phyloP scores from a whole-genome alignment of 257 asterid genomes.

The Solanum raphanifolium region DNA sequence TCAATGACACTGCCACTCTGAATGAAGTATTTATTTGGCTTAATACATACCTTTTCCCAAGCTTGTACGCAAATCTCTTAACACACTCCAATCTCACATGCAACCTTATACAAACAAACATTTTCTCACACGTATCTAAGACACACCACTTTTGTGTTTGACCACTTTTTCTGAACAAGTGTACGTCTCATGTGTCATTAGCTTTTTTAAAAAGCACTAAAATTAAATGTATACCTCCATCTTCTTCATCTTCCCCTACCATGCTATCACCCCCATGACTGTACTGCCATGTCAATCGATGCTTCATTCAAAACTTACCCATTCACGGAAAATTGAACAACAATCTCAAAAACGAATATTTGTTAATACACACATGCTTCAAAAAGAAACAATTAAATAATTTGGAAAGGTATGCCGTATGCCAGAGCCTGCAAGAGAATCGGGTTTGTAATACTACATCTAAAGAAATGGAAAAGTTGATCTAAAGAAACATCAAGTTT shows the following conservation, averaged over 20 bases:
- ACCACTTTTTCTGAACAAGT: background rate
- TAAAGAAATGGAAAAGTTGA: background rate
- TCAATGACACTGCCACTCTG: background rate
- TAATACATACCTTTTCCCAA: background rate
- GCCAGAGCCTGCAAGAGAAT: background rate
- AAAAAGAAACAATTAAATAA: background rate
- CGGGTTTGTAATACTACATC: background rate
- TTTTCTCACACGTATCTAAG: background rate
- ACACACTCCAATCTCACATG: background rate
- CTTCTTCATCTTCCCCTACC: background rate
- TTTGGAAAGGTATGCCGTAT: background rate
- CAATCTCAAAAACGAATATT: background rate
- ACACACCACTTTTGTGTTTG: background rate
- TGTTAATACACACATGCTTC: background rate
- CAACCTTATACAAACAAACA: background rate
- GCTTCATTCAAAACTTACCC: background rate
- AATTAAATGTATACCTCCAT: background rate
- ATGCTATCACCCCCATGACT: background rate
- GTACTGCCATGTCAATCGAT: background rate
- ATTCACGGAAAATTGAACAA: background rate
- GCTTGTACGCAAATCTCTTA: background rate
- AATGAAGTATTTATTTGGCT: background rate
- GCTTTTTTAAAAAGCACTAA: background rate
- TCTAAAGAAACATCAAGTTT: background rate
- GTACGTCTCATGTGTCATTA: background rate